Evolutionary conservation across 2,329 filamentous ascomycete genomes (phyloP), one percentile per base, ranked within the genome.

Genomic region (Colletotrichum aenigma): DNA sequence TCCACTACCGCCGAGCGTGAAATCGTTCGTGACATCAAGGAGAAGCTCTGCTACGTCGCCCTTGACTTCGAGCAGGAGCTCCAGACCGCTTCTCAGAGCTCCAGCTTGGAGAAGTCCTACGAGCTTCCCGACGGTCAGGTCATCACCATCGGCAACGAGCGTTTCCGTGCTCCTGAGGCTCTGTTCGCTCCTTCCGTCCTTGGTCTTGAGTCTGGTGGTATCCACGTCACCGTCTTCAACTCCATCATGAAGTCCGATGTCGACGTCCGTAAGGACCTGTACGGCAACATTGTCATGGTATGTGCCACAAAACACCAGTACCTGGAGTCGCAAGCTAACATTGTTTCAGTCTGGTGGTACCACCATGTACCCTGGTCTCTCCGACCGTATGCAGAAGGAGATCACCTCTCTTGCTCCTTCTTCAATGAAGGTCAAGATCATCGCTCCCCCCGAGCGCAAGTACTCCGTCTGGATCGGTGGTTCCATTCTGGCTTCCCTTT

Each of bases 401-500:
- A 98, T 99, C 88, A 98, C 96, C 88, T 94, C 96, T 87, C 95
- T 99, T 90, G 97, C 97, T 87, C 97, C 97, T 86, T 98, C 97
- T 81, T 98, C 96, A 86, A 98, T 99, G 97, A 98, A 98, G 95
- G 96, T 99, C 93, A 98, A 98, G 95, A 98, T 99, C 91, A 98
- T 99, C 87, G 97, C 97, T 91, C 97, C 97, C 83, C 97, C 97
- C 82, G 97, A 99, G 95, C 95, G 97, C 90, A 99, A 99, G 93
- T 99, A 99, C 95, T 98, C 97, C 80, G 97, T 99, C 92, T 99
- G 97, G 97, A 99, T 99, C 88, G 97, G 97, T 97, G 97, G 97
- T 93, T 99, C 97, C 89, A 99, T 99, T 91, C 91, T 99, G 86
- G 97, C 97, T 83, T 99, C 97, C 80, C 95, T 99, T 85, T 99